Percentiles rank a stretch among this genome's conserved stretches.
Evolutionary conservation across 2,329 filamentous ascomycete species (phyloP).

Genomic region (Hypoxylon sp.): DNA sequence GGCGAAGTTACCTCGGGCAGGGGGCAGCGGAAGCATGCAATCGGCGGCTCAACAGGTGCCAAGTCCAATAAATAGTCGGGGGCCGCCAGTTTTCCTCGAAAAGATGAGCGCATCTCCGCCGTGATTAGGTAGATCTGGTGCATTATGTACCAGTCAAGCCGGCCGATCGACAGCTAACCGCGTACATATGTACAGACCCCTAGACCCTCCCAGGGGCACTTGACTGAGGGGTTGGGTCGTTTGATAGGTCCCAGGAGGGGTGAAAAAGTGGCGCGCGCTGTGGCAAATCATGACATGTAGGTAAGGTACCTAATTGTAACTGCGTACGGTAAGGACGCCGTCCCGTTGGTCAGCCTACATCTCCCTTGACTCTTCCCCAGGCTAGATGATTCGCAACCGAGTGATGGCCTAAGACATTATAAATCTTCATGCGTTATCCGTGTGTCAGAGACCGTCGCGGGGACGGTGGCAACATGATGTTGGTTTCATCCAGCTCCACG

Average conservation of each 20-base stretch:
- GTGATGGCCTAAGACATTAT: background rate
- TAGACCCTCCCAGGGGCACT: background rate
- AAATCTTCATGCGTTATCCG: background rate
- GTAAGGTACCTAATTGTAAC: too few species aligned
- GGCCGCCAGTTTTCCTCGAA: background rate
- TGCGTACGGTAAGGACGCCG: too few species aligned
- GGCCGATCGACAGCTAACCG: too few species aligned
- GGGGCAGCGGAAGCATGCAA: slow-evolving; percentile 23
- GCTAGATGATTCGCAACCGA: slow-evolving; percentile 1
- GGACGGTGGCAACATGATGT: slow-evolving; percentile 12
- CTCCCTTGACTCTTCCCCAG: background rate
- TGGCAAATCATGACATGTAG: slow-evolving; percentile 8
- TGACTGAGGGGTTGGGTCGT: background rate
- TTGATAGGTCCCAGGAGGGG: background rate
- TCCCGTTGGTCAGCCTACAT: background rate
- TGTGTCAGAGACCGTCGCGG: slow-evolving; percentile 10
- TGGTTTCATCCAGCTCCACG: slow-evolving; percentile 10
- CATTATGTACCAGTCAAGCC: too few species aligned
- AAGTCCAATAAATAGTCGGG: background rate
- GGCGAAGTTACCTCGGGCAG: background rate
- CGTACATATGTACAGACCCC: too few species aligned
- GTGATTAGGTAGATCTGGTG: slow-evolving; percentile 14
- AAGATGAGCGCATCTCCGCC: background rate
- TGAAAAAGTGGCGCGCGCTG: background rate
- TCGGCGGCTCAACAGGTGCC: slow-evolving; percentile 20